Evolutionary conservation across 2,329 filamentous ascomycete genomes (phyloP).

Genomic region (Penicillium vulpinum): DNA sequence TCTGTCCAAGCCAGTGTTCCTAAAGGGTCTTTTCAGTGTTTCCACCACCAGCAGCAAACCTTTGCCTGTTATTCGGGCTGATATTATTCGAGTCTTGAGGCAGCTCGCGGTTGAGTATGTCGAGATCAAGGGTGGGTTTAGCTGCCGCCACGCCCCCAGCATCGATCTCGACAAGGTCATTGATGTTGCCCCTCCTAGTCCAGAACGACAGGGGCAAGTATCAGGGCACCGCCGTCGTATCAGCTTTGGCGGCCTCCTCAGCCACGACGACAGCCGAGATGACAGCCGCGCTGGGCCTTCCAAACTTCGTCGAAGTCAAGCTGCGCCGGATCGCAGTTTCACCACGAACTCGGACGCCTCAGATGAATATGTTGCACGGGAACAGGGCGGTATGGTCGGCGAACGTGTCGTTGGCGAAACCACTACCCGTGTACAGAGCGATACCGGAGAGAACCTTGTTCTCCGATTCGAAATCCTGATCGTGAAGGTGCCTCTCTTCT

Average conservation of each 20-base stretch:
- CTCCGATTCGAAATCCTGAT: conserved; percentile 95
- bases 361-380: conserved; percentile 66
- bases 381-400: conserved; percentile 45
- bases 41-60: conserved; percentile 94
- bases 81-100: conserved; percentile 86
- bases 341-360: conserved; percentile 83
- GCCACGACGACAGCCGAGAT: conserved; percentile 68
- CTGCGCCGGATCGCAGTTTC: conserved; percentile 67
- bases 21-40: conserved; percentile 96
- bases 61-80: conserved; percentile 77
- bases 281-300: conserved; percentile 52
- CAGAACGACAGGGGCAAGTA: conserved; percentile 48
- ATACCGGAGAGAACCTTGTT: conserved; percentile 79
- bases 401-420: conserved; percentile 76
- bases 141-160: conserved; percentile 82
- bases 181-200: conserved; percentile 62
- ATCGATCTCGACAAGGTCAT: conserved; percentile 78
- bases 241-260: conserved; percentile 73
- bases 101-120: conserved; percentile 86
- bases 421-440: conserved; percentile 85
- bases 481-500: conserved; percentile 92
- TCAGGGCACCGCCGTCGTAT: conserved; percentile 70
- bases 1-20: conserved; percentile 81
- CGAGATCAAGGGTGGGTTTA: conserved; percentile 92
- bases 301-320: conserved; percentile 46